Percentiles rank a stretch among this genome's conserved stretches.
Evolutionary conservation across 2,329 filamentous ascomycete species (phyloP).

Genomic region (Diaporthe aspalathi): DNA sequence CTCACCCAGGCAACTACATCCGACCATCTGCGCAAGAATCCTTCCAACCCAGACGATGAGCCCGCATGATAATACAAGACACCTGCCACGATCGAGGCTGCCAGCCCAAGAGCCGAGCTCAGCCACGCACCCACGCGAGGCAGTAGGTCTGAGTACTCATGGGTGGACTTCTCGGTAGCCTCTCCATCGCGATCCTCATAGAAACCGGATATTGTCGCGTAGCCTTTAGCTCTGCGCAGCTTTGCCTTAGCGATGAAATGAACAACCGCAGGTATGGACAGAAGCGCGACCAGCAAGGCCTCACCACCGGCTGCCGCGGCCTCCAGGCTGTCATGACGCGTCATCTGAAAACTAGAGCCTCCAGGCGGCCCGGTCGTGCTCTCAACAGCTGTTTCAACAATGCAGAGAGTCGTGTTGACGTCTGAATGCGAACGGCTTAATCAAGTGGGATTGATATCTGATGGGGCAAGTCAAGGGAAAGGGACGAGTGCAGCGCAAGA

Average conservation of each 20-base stretch:
- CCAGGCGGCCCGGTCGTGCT: background rate
- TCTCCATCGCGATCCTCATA: slow-evolving; percentile 49
- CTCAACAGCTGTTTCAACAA: background rate
- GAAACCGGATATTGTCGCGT: slow-evolving; percentile 42
- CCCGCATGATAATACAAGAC: slow-evolving; percentile 37
- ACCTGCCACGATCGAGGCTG: slow-evolving; percentile 42
- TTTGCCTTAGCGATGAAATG: slow-evolving; percentile 37
- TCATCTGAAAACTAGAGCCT: slow-evolving; percentile 26
- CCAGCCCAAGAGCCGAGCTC: slow-evolving; percentile 44
- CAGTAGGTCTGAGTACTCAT: slow-evolving; percentile 46
- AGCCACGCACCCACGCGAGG: slow-evolving; percentile 45
- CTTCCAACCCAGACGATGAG: background rate
- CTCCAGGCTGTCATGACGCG: slow-evolving; percentile 28
- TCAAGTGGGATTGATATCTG: background rate
- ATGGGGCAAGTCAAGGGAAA: background rate
- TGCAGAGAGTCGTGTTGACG: background rate
- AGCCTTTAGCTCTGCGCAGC: slow-evolving; percentile 37
- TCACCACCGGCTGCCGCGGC: slow-evolving; percentile 34
- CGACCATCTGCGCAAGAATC: slow-evolving; percentile 38
- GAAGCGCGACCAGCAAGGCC: slow-evolving; percentile 35
- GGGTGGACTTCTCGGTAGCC: slow-evolving; percentile 49
- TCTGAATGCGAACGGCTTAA: background rate
- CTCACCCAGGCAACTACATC: slow-evolving; percentile 44
- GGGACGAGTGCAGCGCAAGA: background rate
- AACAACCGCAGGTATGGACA: slow-evolving; percentile 41